phyloP scores from a whole-genome alignment of 305 asterid genomes.

The Salvia sclarea region DNA sequence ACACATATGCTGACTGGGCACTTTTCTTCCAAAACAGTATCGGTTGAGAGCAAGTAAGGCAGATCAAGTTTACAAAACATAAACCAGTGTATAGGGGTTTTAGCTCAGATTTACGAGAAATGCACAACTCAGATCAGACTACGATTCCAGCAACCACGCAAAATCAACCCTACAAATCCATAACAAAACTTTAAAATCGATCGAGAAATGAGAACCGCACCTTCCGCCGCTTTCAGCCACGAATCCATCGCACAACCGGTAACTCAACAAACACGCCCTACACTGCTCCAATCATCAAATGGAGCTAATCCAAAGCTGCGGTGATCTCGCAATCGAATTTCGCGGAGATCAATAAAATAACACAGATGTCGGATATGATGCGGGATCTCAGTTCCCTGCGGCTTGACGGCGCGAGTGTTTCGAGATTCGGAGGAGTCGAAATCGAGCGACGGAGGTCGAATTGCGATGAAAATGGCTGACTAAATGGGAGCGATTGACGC shows the following conservation, averaged over 20 bases:
- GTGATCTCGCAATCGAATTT: constrained; percentile 8
- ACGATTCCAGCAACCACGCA: constrained; percentile 31
- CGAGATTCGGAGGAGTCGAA: background rate
- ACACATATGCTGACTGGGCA: constrained; percentile 4
- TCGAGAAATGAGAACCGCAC: constrained; percentile 36
- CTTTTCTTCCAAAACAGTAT: background rate
- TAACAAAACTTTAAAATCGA: constrained; percentile 13
- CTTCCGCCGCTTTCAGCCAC: constrained; percentile 99
- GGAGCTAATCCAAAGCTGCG: constrained; percentile 9
- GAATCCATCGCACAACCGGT: constrained; percentile 59
- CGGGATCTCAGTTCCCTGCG: background rate
- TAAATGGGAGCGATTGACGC: background rate
- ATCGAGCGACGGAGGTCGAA: background rate
- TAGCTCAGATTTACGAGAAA: constrained; percentile 27
- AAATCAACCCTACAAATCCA: constrained; percentile 16
- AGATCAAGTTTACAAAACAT: background rate
- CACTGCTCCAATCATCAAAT: constrained; percentile 34
- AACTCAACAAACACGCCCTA: constrained; percentile 34
- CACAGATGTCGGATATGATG: constrained; percentile 20
- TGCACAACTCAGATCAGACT: constrained; percentile 31
- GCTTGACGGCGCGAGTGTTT: constrained; percentile 12
- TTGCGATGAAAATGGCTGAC: background rate
- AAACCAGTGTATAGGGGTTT: background rate
- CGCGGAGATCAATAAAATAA: constrained; percentile 18
- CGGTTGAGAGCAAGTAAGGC: constrained; percentile 6